phyloP scores from a whole-genome alignment of 352 stramenopile species.

The Phytopythium mirpurense region DNA sequence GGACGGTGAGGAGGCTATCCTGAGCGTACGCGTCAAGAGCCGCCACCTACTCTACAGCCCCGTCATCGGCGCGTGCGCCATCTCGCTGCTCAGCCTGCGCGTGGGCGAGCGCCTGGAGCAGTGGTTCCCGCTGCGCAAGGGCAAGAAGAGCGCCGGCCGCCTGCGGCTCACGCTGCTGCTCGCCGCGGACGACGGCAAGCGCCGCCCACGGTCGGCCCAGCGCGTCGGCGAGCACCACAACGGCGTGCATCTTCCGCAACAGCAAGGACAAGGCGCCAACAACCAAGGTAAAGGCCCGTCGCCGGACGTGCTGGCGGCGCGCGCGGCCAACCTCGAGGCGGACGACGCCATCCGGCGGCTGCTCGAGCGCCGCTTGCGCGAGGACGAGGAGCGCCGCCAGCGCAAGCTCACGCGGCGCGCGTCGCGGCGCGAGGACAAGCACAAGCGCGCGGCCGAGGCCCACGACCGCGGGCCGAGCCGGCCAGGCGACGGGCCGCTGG shows the following conservation, averaged over 20 bases:
- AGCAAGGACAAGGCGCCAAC: slow-evolving; percentile 7
- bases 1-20: slow-evolving; percentile 32
- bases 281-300: slow-evolving; percentile 21
- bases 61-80: slow-evolving; percentile 42
- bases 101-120: slow-evolving; percentile 36
- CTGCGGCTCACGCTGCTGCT: slow-evolving; percentile 40
- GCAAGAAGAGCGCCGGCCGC: slow-evolving; percentile 41
- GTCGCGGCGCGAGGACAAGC: background rate
- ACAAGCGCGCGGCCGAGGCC: background rate
- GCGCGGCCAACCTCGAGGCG: slow-evolving; percentile 47
- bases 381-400: slow-evolving; percentile 25
- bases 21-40: slow-evolving; percentile 64
- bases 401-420: slow-evolving; percentile 8
- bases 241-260: no score
- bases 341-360: slow-evolving; percentile 61
- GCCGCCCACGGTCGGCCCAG: background rate
- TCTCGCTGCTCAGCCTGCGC: slow-evolving; percentile 44
- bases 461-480: background rate
- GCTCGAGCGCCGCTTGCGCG: slow-evolving; percentile 30
- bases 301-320: slow-evolving; percentile 35
- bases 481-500: background rate
- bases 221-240: background rate
- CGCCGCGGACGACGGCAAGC: slow-evolving; percentile 14
- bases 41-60: slow-evolving; percentile 56
- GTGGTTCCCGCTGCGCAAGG: slow-evolving; percentile 47